Evolutionary conservation across 1,139 yeast species (phyloP).

Genomic region (Saccharomycopsis hybrid): DNA sequence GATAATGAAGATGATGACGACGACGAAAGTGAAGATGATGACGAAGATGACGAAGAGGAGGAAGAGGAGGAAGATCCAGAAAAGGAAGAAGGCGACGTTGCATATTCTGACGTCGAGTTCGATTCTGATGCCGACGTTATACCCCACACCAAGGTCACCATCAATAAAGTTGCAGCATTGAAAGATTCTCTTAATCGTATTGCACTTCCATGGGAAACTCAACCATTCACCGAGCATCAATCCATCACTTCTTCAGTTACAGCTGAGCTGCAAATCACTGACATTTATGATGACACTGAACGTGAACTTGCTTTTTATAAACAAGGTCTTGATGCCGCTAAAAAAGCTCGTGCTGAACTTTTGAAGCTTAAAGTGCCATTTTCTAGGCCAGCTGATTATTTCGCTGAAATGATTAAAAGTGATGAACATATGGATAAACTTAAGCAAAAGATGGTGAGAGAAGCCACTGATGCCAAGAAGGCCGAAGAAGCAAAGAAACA

Average conservation of each 20-base stretch:
- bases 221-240: slow-evolving; percentile 80
- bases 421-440: slow-evolving; percentile 98
- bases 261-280: slow-evolving; percentile 65
- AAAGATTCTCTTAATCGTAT: slow-evolving; percentile 63
- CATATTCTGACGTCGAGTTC: slow-evolving; percentile 71
- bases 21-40: slow-evolving; percentile 37
- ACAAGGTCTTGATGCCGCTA: slow-evolving; percentile 85
- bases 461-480: slow-evolving; percentile 88
- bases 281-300: slow-evolving; percentile 91
- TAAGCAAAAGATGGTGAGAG: slow-evolving; percentile 72
- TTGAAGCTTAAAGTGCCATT: slow-evolving; percentile 71
- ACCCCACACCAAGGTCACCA: slow-evolving; percentile 82
- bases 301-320: slow-evolving; percentile 80
- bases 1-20: slow-evolving; percentile 38
- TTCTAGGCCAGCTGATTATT: slow-evolving; percentile 89
- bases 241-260: slow-evolving; percentile 54
- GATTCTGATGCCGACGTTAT: slow-evolving; percentile 85
- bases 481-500: slow-evolving; percentile 91
- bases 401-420: slow-evolving; percentile 97
- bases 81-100: slow-evolving; percentile 57
- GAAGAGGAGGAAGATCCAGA: slow-evolving; percentile 39
- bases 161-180: slow-evolving; percentile 66
- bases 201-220: slow-evolving; percentile 63
- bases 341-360: slow-evolving; percentile 52
- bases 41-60: slow-evolving; percentile 39